Conservation (phyloP, 371 early-diverging fungal genomes). For the Cokeromyces recurvatus region DNA sequence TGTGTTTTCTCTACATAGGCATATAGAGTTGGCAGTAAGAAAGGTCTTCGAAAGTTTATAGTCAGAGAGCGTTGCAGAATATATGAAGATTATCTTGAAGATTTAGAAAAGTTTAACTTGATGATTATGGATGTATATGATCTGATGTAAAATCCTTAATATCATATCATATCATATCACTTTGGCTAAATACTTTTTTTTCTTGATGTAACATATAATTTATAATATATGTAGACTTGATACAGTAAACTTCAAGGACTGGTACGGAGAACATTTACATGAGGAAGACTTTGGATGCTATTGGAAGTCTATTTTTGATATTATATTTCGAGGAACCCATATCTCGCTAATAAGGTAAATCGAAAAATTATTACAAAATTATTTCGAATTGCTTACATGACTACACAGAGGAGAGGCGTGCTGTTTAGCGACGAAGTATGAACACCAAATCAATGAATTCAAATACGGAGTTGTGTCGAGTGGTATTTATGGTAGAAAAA, state of each 20-base stretch:
- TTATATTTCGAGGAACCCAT: conserved; percentile 4
- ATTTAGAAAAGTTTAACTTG: conserved; percentile 1
- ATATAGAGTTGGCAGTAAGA: conserved; percentile 1
- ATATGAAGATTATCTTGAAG: conserved; percentile 5
- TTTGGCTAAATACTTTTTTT: too few relatives aligned
- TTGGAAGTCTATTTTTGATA: conserved; percentile 4
- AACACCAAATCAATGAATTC: conserved; percentile 1
- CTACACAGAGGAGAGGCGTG: conserved; percentile 2
- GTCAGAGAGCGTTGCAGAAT: conserved; percentile 3
- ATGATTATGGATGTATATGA: conserved; percentile 4
- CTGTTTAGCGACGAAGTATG: conserved; percentile 4
- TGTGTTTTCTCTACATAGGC: conserved; percentile 1
- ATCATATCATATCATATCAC: neutral
- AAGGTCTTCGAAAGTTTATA: conserved; percentile 4
- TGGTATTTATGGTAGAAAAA: too few relatives aligned
- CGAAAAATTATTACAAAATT: neutral
- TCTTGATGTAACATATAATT: neutral
- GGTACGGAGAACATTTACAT: conserved; percentile 3
- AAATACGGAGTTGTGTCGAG: too few relatives aligned
- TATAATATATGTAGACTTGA: conserved; percentile 1
- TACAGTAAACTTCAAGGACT: neutral
- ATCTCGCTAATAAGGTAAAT: conserved; percentile 4
- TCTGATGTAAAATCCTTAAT: conserved; percentile 3
- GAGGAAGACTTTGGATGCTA: conserved; percentile 5
- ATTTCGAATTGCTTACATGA: neutral